Evolutionary conservation across 495 filamentous ascomycete species (phyloP), one percentile per base, ranked within the genome.

Genomic region (Xylaria palmicola): DNA sequence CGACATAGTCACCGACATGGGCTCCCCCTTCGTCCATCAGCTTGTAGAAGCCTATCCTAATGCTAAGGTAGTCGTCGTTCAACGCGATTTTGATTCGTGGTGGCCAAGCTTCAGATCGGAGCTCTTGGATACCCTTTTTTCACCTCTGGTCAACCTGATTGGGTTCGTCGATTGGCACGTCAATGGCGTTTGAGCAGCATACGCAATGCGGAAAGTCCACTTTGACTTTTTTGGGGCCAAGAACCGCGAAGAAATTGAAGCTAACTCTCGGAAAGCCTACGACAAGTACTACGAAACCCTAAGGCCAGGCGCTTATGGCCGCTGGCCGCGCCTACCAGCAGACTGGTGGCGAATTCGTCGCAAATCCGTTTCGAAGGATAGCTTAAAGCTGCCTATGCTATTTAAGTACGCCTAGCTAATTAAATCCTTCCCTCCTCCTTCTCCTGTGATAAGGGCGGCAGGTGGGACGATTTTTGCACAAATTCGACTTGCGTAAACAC

Each of bases 11-110:
- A 20, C 7, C 36, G 24, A 45, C 20, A 50, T 19, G 5, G 15
- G 29, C 15, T 26, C 56, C 15, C 56, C 82, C 29, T 88, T 88
- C 60, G 81, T 79, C 39, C 79, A 81, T 63, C 84, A 88, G 68
- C 73, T 88, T 30, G 84, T 88, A 39, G 79, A 81, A 51, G 83
- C 83, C 17, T 88, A 88, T 63, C 85, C 85, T 19, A 84, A 87
- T 56, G 85, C 85, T 13, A 87, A 86, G 71, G 82, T 88, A 39
- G 79, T 88, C 34, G 67, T 88, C 59, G 83, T 81, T 30, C 80
- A 78, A 50, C 80, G 85, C 19, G 85, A 87, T 39, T 62, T 65
- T 10, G 66, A 76, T 24, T 52, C 49, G 29, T 79, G 76, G 77
- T 81, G 77, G 75, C 60, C 68, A 30, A 66, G 59, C 34, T 65